A percentile compares a stretch with the other conserved stretches of the same genome.
Conservation (phyloP, 257 asterid genomes). For the Leonotis leonurus region DNA sequence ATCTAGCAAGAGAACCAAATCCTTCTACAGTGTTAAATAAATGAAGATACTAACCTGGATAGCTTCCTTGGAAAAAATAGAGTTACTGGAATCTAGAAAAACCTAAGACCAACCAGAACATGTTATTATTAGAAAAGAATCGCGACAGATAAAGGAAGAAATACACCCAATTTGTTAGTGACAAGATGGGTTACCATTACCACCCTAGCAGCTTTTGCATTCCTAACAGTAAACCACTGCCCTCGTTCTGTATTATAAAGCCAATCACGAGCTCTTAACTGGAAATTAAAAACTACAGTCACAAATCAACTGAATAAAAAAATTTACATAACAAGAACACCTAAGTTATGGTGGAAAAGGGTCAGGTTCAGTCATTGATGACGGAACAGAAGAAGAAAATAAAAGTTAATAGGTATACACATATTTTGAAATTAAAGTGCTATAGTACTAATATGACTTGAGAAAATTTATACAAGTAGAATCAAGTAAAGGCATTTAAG, state of each 20-base stretch:
- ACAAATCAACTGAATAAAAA: slow-evolving; percentile 20
- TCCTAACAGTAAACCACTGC: slow-evolving; percentile 73
- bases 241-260: slow-evolving; percentile 88
- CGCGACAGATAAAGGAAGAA: neutral
- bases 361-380: neutral
- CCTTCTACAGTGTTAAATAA: slow-evolving; percentile 8
- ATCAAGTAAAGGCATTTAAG: neutral
- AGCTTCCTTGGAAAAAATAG: slow-evolving; percentile 48
- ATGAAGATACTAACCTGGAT: slow-evolving; percentile 62
- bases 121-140: neutral
- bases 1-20: slow-evolving; percentile 1
- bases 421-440: slow-evolving; percentile 3
- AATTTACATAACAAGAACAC: too few species aligned
- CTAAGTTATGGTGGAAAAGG: neutral
- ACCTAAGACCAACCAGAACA: slow-evolving; percentile 36
- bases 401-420: neutral
- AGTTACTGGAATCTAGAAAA: slow-evolving; percentile 65
- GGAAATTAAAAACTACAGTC: slow-evolving; percentile 43
- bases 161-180: neutral
- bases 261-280: slow-evolving; percentile 89
- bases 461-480: neutral
- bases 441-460: neutral
- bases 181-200: slow-evolving; percentile 46
- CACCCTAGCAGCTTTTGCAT: slow-evolving; percentile 76
- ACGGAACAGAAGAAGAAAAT: neutral